Base-by-base conservation (phyloP, 179 eudicot species). In the Beta macrorhiza region DNA sequence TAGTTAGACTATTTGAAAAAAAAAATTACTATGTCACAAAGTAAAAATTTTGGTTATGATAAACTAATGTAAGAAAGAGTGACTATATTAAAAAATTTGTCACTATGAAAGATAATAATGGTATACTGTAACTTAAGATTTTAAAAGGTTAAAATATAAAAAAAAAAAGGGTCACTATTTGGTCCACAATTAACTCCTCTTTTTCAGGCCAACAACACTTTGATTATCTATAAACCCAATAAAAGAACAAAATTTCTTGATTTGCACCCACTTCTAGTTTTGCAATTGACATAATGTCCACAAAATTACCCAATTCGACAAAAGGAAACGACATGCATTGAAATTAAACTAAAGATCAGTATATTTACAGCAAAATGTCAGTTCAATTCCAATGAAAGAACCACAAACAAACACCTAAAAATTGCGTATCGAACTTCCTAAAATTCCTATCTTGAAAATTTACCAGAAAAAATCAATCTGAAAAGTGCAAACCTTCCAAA, bases 301-400 rank as follows among this genome's bases (percentile, higher is more conserved):
- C 56, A 72, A 17, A 68, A n/a, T 45, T 37, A 56, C 75, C 15
- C 67, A 64, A 52, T 70, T 44, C 53, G 58, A 77, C 80, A 58
- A 77, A 57, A 78, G 55, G 25, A 65, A 61, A 49, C 42, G 9
- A 72, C 65, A 71, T 82, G 78, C 80, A 71, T 22, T 49, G 15
- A 44, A 3, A 52, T 72, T 49, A 10, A 80, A 53, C 52, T 10
- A 20, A 61, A 82, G 22, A 67, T 44, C 65, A 73, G 9, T 58
- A n/a, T 2, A 71, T 58, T 17, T 20, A 13, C 37, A 1, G 20
- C 19, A 9, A 79, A 45, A 70, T 37, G 70, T 71, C 5, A 61
- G 29, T 42, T 55, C 44, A 80, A 72, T 72, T 47, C 70, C 37
- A 61, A 22, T 20, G 9, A 72, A 25, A 72, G 5, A 11, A 56